Evolutionary conservation across 2,329 filamentous ascomycete genomes (phyloP).

Genomic region (Aurifilum marmelostoma): DNA sequence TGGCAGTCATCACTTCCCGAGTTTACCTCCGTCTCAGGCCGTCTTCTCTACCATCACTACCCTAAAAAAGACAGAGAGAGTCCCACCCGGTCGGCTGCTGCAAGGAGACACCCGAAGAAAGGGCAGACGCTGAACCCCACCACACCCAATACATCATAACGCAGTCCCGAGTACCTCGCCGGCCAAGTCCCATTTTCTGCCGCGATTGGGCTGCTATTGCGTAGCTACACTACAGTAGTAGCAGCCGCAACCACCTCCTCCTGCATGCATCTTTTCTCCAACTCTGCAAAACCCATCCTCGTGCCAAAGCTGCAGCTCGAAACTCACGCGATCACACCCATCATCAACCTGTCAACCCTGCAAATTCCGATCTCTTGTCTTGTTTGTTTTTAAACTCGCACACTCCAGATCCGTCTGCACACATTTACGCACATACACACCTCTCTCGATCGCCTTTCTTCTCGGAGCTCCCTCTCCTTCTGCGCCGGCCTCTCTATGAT

Average conservation of each 20-base stretch:
- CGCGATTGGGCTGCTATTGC: constrained; percentile 8
- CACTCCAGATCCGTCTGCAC: background rate
- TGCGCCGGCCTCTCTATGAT: constrained; percentile 22
- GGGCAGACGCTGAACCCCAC: constrained; percentile 11
- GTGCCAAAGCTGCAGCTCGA: background rate
- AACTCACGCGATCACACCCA: constrained; percentile 26
- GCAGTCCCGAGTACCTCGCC: background rate
- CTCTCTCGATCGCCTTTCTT: constrained; percentile 16
- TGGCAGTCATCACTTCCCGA: too few relatives aligned
- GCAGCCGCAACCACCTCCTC: background rate
- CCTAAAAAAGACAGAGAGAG: background rate
- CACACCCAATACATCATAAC: constrained; percentile 9
- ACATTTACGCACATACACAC: background rate
- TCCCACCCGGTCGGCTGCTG: constrained; percentile 3
- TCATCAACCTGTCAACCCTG: constrained; percentile 16
- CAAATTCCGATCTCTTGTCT: constrained; percentile 16
- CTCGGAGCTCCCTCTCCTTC: background rate
- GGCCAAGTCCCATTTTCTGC: constrained; percentile 5
- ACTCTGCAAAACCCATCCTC: constrained; percentile 10
- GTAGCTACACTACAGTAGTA: background rate
- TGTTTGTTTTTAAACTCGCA: background rate
- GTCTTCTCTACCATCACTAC: background rate
- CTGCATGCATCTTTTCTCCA: constrained; percentile 9
- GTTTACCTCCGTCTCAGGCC: background rate
- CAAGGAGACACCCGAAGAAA: constrained; percentile 13